Base-by-base conservation (phyloP, 257 asterid genomes). In the Nicotiana paniculata region DNA sequence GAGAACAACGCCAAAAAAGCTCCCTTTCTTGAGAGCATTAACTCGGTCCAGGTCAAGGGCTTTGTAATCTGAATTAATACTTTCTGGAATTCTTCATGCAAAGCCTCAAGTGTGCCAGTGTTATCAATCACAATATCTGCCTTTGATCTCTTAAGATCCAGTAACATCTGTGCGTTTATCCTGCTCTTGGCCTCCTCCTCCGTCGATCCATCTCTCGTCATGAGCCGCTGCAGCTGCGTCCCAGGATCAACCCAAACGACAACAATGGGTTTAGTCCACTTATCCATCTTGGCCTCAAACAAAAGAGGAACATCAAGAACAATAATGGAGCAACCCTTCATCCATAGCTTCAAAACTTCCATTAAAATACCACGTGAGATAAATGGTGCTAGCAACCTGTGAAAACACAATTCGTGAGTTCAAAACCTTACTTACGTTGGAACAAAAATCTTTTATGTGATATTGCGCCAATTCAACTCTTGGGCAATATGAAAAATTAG, bases 221-320 rank as follows among this genome's bases (percentile, higher is more conserved):
- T 91, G 16, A 96, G 90, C 30, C 98, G 91, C 81, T 74, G 92
- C 70, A 94, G 98, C 87, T 94, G 98, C 84, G 98, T 96, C 87
- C 89, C 87, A 3, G 93, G 97, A 81, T 92, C 93, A 70, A 91
- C 97, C 98, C 97, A 96, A 78, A 96, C 93, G 66, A 96, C 98
- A 81, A 94, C 85, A 51, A 91, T 88, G 77, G 98, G 97, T 62
- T 89, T 92, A 65, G 99, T 93, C 97, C 97, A 94, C 77, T 80
- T 90, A 87, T 91, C 95, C 86, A 96, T 88, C 87, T 93, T 93
- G 83, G 93, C 96, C 88, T 96, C 98, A 85, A 96, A 94, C 90
- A 96, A 86, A 86, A 96, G 88, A 81, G 98, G 99, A 79, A 96
- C 96, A 72, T 96, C 99, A 24, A 96, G 98, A 85, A 94, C 92